Percentiles rank a stretch among this genome's conserved stretches.
Evolutionary conservation across 2,329 filamentous ascomycete genomes (phyloP).

Genomic region (Laburnicola sp.): DNA sequence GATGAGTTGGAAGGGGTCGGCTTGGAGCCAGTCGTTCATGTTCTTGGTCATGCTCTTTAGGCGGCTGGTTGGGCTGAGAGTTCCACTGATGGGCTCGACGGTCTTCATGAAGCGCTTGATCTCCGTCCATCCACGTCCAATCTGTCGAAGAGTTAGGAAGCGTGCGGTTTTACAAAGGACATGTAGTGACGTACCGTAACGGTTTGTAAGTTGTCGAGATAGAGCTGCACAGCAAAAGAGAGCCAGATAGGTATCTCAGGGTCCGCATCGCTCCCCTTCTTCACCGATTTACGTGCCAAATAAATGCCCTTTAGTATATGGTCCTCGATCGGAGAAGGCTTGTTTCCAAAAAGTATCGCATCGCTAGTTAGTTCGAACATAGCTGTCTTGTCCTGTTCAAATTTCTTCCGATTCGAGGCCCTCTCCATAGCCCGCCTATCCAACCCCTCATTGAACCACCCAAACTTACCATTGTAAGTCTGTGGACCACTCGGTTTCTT

Average conservation of each 20-base stretch:
- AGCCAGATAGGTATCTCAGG: background rate
- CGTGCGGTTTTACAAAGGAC: no score
- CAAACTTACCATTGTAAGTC: slow-evolving; percentile 1
- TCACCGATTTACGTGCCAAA: background rate
- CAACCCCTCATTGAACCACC: background rate
- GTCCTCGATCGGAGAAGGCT: background rate
- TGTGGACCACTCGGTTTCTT: background rate
- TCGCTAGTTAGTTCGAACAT: background rate
- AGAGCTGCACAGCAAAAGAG: background rate
- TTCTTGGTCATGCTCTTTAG: background rate
- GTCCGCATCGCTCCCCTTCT: background rate
- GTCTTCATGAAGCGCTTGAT: background rate
- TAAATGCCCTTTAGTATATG: background rate
- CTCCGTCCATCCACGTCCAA: background rate
- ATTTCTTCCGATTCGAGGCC: background rate
- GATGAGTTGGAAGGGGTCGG: background rate
- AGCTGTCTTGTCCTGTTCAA: background rate
- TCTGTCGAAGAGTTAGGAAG: background rate
- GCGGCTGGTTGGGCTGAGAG: background rate
- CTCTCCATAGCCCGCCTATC: background rate
- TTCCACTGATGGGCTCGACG: background rate
- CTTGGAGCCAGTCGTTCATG: background rate
- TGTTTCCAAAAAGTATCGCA: background rate
- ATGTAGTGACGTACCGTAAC: background rate
- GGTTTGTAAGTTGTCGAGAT: background rate